Evolutionary conservation across 2,329 filamentous ascomycete species (phyloP).

Genomic region (Fusarium sp.): DNA sequence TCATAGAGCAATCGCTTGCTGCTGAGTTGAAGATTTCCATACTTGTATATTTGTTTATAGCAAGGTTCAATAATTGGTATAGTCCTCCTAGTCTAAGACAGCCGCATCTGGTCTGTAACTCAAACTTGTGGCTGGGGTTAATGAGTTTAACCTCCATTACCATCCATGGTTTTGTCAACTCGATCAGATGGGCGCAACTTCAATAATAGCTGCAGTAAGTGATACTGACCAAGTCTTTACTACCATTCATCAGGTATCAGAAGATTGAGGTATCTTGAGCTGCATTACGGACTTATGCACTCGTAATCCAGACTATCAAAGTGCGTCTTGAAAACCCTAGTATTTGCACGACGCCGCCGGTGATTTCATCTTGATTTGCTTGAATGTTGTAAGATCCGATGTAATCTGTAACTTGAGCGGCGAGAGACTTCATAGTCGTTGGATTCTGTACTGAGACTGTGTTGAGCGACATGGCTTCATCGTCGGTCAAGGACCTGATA

Average conservation of each 20-base stretch:
- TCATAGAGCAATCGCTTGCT: background rate
- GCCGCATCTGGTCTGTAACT: background rate
- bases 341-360: background rate
- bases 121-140: background rate
- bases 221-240: background rate
- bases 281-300: background rate
- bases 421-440: background rate
- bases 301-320: background rate
- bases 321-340: background rate
- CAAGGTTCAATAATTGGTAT: background rate
- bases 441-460: background rate
- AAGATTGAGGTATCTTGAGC: background rate
- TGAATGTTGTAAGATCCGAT: background rate
- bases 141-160: too few species aligned
- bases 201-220: background rate
- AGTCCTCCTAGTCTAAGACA: background rate
- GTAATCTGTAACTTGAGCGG: background rate
- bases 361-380: background rate
- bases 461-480: background rate
- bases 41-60: background rate
- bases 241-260: background rate
- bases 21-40: background rate
- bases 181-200: background rate
- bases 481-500: background rate
- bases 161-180: background rate